Conservation (phyloP, 2,329 filamentous ascomycete genomes). For the Elsinoe ampelina region DNA sequence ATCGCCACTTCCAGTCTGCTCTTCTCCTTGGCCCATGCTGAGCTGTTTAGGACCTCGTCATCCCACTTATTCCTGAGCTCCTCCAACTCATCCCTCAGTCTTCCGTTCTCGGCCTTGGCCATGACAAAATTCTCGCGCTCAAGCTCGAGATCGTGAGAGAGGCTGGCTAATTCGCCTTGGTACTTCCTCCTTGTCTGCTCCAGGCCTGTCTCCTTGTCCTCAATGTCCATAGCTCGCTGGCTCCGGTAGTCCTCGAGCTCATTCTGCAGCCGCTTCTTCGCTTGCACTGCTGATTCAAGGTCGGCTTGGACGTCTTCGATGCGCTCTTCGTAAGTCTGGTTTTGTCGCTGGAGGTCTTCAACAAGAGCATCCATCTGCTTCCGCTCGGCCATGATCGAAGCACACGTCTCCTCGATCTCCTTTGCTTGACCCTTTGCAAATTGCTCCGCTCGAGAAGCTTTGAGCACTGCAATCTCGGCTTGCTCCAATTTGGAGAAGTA, state of each 20-base stretch:
- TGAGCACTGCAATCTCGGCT: slow-evolving; percentile 89
- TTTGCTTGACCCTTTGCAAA: slow-evolving; percentile 84
- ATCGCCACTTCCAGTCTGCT: slow-evolving; percentile 80
- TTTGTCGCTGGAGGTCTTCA: slow-evolving; percentile 82
- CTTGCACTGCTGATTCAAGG: slow-evolving; percentile 71
- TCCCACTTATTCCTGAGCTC: slow-evolving; percentile 96
- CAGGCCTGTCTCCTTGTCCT: slow-evolving; percentile 91
- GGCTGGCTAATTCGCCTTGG: slow-evolving; percentile 77
- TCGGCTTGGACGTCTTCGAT: slow-evolving; percentile 88
- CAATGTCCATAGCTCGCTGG: slow-evolving; percentile 89
- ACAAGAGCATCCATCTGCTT: slow-evolving; percentile 80
- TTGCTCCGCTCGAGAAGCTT: slow-evolving; percentile 82
- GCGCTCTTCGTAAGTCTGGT: slow-evolving; percentile 81
- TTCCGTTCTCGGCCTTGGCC: slow-evolving; percentile 72
- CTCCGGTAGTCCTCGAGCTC: slow-evolving; percentile 96
- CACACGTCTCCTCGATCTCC: slow-evolving; percentile 86
- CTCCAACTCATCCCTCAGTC: slow-evolving; percentile 90
- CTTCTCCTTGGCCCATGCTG: slow-evolving; percentile 98
- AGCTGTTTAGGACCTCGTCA: slow-evolving; percentile 93
- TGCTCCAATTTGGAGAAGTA: slow-evolving; percentile 97
- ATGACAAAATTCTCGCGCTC: slow-evolving; percentile 84
- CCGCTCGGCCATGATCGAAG: slow-evolving; percentile 81
- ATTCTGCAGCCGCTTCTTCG: slow-evolving; percentile 90
- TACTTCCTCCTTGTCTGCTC: slow-evolving; percentile 98
- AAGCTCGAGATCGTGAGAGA: slow-evolving; percentile 86